Evolutionary conservation across 352 stramenopile genomes (phyloP).

Genomic region (Pythium folliculosum): DNA sequence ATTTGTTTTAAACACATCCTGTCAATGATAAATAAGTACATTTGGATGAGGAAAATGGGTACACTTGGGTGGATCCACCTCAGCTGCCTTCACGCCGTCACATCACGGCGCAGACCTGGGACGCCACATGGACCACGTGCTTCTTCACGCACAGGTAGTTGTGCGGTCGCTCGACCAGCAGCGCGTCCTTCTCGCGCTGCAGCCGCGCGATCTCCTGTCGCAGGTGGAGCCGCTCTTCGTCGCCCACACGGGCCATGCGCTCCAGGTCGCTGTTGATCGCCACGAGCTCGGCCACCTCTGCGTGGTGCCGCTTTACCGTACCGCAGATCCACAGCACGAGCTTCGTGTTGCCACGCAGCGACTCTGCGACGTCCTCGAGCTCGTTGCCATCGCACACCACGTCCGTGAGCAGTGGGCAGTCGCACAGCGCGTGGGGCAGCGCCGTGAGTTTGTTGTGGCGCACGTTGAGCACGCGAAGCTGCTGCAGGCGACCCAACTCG

Average conservation of each 20-base stretch:
- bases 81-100: slow-evolving; percentile 23
- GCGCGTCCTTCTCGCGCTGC: slow-evolving; percentile 54
- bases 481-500: slow-evolving; percentile 58
- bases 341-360: slow-evolving; percentile 63
- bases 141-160: slow-evolving; percentile 79
- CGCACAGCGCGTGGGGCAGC: slow-evolving; percentile 70
- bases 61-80: slow-evolving; percentile 4
- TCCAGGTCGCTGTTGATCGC: slow-evolving; percentile 77
- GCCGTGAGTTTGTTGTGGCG: slow-evolving; percentile 73
- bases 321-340: slow-evolving; percentile 82
- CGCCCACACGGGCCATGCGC: slow-evolving; percentile 63
- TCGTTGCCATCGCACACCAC: slow-evolving; percentile 64
- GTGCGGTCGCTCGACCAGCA: slow-evolving; percentile 61
- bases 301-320: slow-evolving; percentile 68
- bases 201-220: slow-evolving; percentile 67
- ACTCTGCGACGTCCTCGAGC: slow-evolving; percentile 65
- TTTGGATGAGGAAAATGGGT: slow-evolving; percentile 15
- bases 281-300: slow-evolving; percentile 68
- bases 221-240: slow-evolving; percentile 73
- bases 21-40: not conserved
- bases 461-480: slow-evolving; percentile 62
- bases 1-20: slow-evolving; percentile 16
- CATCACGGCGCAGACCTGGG: slow-evolving; percentile 68
- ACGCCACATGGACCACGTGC: slow-evolving; percentile 50
- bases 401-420: slow-evolving; percentile 56